phyloP scores from a whole-genome alignment of 2,329 filamentous ascomycete genomes.

The Fusarium ambrosium region DNA sequence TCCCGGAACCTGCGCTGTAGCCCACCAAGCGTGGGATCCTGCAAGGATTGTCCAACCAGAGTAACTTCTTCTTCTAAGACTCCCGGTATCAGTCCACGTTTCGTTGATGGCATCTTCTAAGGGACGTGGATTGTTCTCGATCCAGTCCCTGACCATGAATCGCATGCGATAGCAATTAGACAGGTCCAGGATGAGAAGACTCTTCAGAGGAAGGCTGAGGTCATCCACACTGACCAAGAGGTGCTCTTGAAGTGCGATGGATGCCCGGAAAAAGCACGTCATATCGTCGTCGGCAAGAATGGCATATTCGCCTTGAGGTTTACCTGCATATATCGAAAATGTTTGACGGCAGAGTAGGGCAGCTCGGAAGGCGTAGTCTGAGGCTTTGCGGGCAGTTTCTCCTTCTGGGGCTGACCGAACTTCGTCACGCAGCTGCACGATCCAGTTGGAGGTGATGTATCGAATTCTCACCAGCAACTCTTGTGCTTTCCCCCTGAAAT shows the following conservation, averaged over 20 bases:
- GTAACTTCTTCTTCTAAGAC: too few species aligned
- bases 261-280: slow-evolving; percentile 40
- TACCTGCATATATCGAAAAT: slow-evolving; percentile 47
- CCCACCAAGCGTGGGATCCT: too few species aligned
- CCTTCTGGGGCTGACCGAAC: slow-evolving; percentile 57
- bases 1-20: neutral
- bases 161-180: slow-evolving; percentile 27
- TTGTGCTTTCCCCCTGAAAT: slow-evolving; percentile 38
- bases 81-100: slow-evolving; percentile 27
- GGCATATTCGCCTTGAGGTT: too few species aligned
- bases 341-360: slow-evolving; percentile 67
- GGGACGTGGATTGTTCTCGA: too few species aligned
- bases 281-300: too few species aligned
- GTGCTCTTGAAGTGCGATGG: slow-evolving; percentile 47
- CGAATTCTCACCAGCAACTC: too few species aligned
- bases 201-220: slow-evolving; percentile 6
- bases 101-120: slow-evolving; percentile 38
- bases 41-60: too few species aligned
- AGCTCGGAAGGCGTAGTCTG: slow-evolving; percentile 64
- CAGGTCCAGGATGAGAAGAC: slow-evolving; percentile 40
- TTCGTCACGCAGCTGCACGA: slow-evolving; percentile 60
- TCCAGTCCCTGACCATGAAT: slow-evolving; percentile 10
- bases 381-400: slow-evolving; percentile 50
- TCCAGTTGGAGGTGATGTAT: slow-evolving; percentile 67
- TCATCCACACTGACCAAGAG: slow-evolving; percentile 31